Evolutionary conservation across 139 green algal species (phyloP).

Genomic region (Auxenochlorella pyrenoidosa): DNA sequence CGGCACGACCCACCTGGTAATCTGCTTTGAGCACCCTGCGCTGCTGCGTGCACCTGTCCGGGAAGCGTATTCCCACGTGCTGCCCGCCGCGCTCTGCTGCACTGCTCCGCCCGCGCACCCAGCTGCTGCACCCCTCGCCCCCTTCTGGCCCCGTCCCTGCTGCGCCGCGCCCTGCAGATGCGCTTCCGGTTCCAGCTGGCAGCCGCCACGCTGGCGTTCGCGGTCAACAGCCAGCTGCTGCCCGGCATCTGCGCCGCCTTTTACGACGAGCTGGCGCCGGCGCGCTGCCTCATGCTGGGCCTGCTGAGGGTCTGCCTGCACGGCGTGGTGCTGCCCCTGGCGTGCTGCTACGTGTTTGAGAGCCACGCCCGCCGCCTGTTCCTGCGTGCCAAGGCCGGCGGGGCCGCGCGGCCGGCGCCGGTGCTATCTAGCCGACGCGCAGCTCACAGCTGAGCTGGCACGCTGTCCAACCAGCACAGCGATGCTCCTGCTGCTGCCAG

Average conservation of each 20-base stretch:
- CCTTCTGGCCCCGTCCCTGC: not conserved
- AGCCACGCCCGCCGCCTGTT: not conserved
- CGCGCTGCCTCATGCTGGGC: constrained; percentile 7
- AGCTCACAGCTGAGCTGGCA: too few relatives aligned
- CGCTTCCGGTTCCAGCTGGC: not conserved
- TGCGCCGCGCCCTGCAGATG: not conserved
- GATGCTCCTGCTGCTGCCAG: too few relatives aligned
- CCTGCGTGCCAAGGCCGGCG: not conserved
- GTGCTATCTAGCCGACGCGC: too few relatives aligned
- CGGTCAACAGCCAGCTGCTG: not conserved
- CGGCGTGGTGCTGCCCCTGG: constrained; percentile 17
- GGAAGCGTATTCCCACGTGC: too few relatives aligned
- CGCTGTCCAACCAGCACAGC: too few relatives aligned
- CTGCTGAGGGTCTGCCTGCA: constrained; percentile 7
- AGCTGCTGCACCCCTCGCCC: not conserved
- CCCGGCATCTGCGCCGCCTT: not conserved
- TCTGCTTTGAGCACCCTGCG: not conserved
- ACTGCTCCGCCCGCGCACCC: too few relatives aligned
- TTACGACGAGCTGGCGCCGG: not conserved
- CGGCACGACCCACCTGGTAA: not conserved
- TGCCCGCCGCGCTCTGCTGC: too few relatives aligned
- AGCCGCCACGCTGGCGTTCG: not conserved
- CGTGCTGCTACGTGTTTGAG: constrained; percentile 28
- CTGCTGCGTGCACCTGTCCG: not conserved
- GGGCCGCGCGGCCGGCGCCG: too few relatives aligned